Percentiles rank a stretch among this genome's conserved stretches.
phyloP scores from a whole-genome alignment of 1,284 basidiomycete genomes.

The Trichosporon sp. region DNA sequence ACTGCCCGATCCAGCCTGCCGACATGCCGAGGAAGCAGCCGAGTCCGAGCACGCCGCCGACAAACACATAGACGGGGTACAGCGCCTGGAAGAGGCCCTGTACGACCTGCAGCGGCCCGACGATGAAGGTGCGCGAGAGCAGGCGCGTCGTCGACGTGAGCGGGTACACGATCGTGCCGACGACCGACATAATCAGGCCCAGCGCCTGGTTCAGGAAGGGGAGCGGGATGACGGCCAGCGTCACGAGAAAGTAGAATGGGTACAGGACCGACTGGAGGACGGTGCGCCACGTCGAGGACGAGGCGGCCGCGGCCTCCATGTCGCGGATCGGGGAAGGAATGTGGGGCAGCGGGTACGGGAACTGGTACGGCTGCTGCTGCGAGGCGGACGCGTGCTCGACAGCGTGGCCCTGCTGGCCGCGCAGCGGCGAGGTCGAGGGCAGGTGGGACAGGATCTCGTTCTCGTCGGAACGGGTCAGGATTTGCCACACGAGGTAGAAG shows the following conservation, averaged over 20 bases:
- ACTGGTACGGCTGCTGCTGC: slow-evolving; percentile 23
- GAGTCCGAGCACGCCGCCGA: slow-evolving; percentile 38
- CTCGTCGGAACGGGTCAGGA: slow-evolving; percentile 45
- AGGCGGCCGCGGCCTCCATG: not conserved
- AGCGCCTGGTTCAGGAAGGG: slow-evolving; percentile 32
- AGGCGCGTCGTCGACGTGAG: slow-evolving; percentile 29
- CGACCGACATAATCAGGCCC: slow-evolving; percentile 23
- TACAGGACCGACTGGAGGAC: slow-evolving; percentile 31
- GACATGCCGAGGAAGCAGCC: slow-evolving; percentile 37
- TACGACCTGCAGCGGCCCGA: slow-evolving; percentile 28
- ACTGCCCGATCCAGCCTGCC: slow-evolving; percentile 34
- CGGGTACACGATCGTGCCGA: slow-evolving; percentile 35
- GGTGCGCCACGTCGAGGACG: slow-evolving; percentile 24
- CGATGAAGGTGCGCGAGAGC: slow-evolving; percentile 32
- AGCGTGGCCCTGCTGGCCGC: slow-evolving; percentile 8
- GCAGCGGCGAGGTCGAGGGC: slow-evolving; percentile 22
- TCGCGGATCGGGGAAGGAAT: slow-evolving; percentile 11
- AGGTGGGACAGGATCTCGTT: slow-evolving; percentile 40
- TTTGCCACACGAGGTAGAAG: slow-evolving; percentile 43
- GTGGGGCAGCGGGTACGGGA: slow-evolving; percentile 35
- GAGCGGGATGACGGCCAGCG: slow-evolving; percentile 35
- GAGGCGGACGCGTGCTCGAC: slow-evolving; percentile 9
- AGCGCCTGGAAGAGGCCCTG: slow-evolving; percentile 26
- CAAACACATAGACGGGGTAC: slow-evolving; percentile 41
- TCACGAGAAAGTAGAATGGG: slow-evolving; percentile 37